Conservation (phyloP, 805 yeast genomes). For the Myxozyma monticola region DNA sequence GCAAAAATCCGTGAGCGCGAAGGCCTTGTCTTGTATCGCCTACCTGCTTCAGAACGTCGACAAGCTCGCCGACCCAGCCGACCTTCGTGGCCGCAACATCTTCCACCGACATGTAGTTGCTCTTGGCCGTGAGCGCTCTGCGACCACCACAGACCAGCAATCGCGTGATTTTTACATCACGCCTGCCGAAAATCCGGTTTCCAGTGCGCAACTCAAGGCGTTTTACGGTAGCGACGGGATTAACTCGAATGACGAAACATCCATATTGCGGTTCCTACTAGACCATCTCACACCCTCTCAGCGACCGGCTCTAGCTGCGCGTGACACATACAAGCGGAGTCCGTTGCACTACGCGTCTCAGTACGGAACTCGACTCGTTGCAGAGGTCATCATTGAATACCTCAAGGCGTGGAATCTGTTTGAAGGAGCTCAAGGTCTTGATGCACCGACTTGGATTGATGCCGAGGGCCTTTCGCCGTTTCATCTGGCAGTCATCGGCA, state of each 20-base stretch:
- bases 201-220: slow-evolving; percentile 49
- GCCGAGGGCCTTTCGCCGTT: slow-evolving; percentile 78
- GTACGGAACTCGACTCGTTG: slow-evolving; percentile 70
- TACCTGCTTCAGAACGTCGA: slow-evolving; percentile 53
- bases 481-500: slow-evolving; percentile 78
- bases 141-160: slow-evolving; percentile 7
- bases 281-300: slow-evolving; percentile 55
- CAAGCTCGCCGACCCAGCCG: slow-evolving; percentile 61
- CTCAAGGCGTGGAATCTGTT: slow-evolving; percentile 55
- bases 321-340: slow-evolving; percentile 75
- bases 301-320: slow-evolving; percentile 58
- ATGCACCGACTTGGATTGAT: slow-evolving; percentile 46
- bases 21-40: slow-evolving; percentile 59
- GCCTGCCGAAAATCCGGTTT: slow-evolving; percentile 58
- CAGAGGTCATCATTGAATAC: slow-evolving; percentile 56
- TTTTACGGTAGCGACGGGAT: slow-evolving; percentile 65
- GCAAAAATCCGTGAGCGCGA: slow-evolving; percentile 61
- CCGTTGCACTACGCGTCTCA: slow-evolving; percentile 90
- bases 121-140: slow-evolving; percentile 49
- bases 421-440: slow-evolving; percentile 27
- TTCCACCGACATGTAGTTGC: slow-evolving; percentile 81
- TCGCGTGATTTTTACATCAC: slow-evolving; percentile 33
- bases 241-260: slow-evolving; percentile 56
- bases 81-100: slow-evolving; percentile 78
- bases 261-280: slow-evolving; percentile 62